Percentiles rank a stretch among this genome's conserved stretches.
Conservation (phyloP, 768 basidiomycete species). For the Lactifluus pinguis region DNA sequence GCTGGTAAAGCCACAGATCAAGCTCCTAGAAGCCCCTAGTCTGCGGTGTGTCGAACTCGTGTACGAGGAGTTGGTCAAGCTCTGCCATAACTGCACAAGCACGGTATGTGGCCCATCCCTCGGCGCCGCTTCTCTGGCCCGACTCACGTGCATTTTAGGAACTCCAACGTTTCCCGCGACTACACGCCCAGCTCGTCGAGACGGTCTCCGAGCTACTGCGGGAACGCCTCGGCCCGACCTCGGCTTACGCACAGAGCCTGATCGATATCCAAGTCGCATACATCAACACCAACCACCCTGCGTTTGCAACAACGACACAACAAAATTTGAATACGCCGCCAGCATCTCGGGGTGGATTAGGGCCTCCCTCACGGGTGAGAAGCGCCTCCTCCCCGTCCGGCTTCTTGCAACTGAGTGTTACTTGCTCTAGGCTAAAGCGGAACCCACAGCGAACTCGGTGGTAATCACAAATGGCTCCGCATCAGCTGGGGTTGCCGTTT, state of each 20-base stretch:
- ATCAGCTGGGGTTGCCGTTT: neutral
- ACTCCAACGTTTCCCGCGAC: constrained; percentile 86
- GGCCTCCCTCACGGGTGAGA: constrained; percentile 46
- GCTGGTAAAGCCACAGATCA: constrained; percentile 96
- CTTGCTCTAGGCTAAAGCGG: constrained; percentile 49
- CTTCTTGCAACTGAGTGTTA: constrained; percentile 2
- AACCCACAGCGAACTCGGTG: constrained; percentile 28
- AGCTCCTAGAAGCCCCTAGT: constrained; percentile 88
- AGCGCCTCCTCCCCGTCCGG: too few species aligned
- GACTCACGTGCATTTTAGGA: constrained; percentile 44
- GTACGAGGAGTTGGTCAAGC: constrained; percentile 98
- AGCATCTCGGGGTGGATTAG: constrained; percentile 33
- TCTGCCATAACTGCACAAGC: constrained; percentile 97
- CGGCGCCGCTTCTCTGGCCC: neutral
- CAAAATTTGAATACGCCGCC: constrained; percentile 46
- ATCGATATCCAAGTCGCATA: constrained; percentile 98
- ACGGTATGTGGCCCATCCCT: constrained; percentile 38
- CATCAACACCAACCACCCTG: constrained; percentile 98
- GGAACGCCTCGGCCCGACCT: constrained; percentile 92
- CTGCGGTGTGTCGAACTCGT: constrained; percentile 95
- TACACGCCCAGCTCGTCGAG: constrained; percentile 92
- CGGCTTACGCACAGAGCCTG: constrained; percentile 91
- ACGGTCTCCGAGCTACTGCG: constrained; percentile 93
- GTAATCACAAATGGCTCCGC: constrained; percentile 41
- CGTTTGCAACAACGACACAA: constrained; percentile 75